Evolutionary conservation across 306 rosid species (phyloP).

Genomic region (Cercis canadensis): DNA sequence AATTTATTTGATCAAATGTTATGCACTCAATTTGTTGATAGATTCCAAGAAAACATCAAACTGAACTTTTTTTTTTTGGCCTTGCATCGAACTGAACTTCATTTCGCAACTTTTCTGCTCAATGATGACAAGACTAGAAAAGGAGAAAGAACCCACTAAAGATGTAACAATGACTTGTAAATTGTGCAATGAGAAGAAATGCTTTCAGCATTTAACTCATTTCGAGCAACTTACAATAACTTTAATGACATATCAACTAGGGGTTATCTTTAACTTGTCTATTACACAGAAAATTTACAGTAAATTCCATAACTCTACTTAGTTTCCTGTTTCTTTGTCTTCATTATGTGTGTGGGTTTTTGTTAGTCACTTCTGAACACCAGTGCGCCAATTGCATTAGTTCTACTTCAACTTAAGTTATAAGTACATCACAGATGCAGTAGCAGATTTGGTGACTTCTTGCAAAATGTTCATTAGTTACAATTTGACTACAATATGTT

Average conservation of each 20-base stretch:
- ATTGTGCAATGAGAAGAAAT: background rate
- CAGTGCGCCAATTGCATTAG: no score
- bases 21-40: background rate
- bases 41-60: background rate
- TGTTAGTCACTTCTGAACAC: slow-evolving; percentile 12
- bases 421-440: background rate
- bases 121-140: no score
- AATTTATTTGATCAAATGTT: background rate
- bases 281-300: background rate
- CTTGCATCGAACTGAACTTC: background rate
- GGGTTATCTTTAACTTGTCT: background rate
- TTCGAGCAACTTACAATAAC: background rate
- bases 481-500: background rate
- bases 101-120: background rate
- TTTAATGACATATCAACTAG: background rate
- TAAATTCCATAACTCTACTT: background rate
- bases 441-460: background rate
- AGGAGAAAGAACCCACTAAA: background rate
- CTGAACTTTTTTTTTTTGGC: no score
- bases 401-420: slow-evolving; percentile 3
- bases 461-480: background rate
- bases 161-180: background rate
- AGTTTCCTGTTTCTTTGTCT: background rate
- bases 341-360: background rate
- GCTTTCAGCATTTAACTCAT: background rate